Evolutionary conservation across 805 yeast species (phyloP), one percentile per base, ranked within the genome.

Genomic region (Sungouiella blattae): DNA sequence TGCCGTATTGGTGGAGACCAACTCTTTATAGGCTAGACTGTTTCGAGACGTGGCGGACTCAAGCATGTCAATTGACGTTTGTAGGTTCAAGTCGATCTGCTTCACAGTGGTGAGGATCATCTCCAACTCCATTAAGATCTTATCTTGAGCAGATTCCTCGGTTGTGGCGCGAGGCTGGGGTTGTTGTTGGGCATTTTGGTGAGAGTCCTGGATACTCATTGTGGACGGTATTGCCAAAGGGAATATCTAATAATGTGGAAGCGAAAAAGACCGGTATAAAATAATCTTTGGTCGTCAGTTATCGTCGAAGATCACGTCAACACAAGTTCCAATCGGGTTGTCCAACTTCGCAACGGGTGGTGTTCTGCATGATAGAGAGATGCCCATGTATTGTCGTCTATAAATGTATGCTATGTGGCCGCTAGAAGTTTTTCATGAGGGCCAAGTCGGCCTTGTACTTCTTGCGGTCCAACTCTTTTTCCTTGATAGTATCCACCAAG

Each of bases 71-170:
- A 60, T 52, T 11, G 64, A 50, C 17, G 44, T 46, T 12, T 42
- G 33, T 8, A 66, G 27, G 36, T 55, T 62, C 13, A 34, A 36
- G 33, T 66, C 55, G 23, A 65, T 62, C 28, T 45, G 47, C 28
- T 55, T 53, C 8, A 55, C 50, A 4, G 71, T 65, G 18, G 47
- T 30, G 9, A 62, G 49, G 11, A 66, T 66, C 53, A 60, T 42
- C 36, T 60, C 53, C 12, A 66, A 50, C 40, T 66, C 69, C 5
- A 50, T 25, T 9, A 66, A 46, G 8, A 65, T 50, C 21, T 44
- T 41, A 22, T 59, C 52, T 33, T 57, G 62, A 6, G 15, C n/a
- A n/a, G n/a, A n/a, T n/a, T n/a, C n/a, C n/a, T n/a, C 23, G 6
- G 9, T 20, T 20, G n/a, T n/a, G n/a, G n/a, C n/a, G n/a, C n/a